Conservation (phyloP, 2,329 filamentous ascomycete genomes). For the Plectosphaerella plurivora region DNA sequence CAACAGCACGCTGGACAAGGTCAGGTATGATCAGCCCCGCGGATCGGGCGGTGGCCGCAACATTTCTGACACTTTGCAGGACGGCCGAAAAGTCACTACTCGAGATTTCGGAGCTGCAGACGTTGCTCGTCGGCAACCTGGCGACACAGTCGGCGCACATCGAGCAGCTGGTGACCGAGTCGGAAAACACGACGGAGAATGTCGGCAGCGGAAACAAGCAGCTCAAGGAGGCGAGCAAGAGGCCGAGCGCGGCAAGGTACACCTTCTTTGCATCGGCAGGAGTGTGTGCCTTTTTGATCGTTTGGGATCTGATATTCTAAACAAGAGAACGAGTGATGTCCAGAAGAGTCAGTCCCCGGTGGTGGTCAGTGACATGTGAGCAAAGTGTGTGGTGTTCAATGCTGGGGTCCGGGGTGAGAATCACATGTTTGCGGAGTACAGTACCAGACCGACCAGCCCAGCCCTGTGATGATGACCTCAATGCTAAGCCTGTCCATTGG, state of each 20-base stretch:
- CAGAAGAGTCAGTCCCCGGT: too few species aligned
- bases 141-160: conserved; percentile 84
- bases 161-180: conserved; percentile 81
- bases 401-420: background rate
- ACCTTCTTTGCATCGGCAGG: conserved; percentile 79
- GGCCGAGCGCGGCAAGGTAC: conserved; percentile 67
- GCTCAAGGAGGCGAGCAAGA: conserved; percentile 74
- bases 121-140: conserved; percentile 80
- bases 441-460: too few species aligned
- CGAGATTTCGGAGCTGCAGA: conserved; percentile 90
- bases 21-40: conserved; percentile 60
- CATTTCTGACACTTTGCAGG: conserved; percentile 36
- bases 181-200: conserved; percentile 76
- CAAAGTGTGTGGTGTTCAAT: too few species aligned
- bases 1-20: conserved; percentile 89
- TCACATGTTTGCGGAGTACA: background rate
- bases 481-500: too few species aligned
- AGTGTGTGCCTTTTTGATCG: conserved; percentile 67
- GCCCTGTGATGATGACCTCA: too few species aligned
- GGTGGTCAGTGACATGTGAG: too few species aligned
- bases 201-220: conserved; percentile 87
- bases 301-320: conserved; percentile 70
- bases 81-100: conserved; percentile 84
- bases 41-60: background rate
- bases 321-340: background rate